Evolutionary conservation across 257 asterid genomes (phyloP), one percentile per base, ranked within the genome.

Genomic region (Fraxinus anomala): DNA sequence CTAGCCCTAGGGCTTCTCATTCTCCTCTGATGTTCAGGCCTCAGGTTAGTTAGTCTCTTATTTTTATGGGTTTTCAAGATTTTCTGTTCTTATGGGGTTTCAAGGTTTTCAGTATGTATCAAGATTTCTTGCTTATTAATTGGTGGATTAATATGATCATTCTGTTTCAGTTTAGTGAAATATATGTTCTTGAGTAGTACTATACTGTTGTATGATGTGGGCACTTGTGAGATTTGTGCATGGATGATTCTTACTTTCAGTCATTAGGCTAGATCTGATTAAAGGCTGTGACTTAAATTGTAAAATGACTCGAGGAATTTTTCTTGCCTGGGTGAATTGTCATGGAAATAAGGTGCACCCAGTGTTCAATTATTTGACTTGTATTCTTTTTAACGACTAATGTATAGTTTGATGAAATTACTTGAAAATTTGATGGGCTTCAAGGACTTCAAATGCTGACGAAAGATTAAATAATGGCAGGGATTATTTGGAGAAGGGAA

Each of bases 1-100:
- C 97, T 19, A 92, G 98, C 82, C 98, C 97, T 72, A 90, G 97
- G 87, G 94, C 92, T 82, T 88, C 97, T 76, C 96, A 85, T 30
- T 89, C 97, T 3, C 98, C 98, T 70, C 51, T 94, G 85, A 91
- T 92, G 91, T 94, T 92, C 78, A 84, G 91, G 83, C 97, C 98
- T 68, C 97, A 94, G 97, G 98, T 89, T 34, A n/a, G 79, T 79
- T 73, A n/a, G 68, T 26, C 28, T 59, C 70, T 77, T 73, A 68
- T 69, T 56, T 67, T 28, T 23, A n/a, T 63, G 33, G 1, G 9
- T 21, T 68, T 4, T 21, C 59, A 23, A 1, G 9, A 11, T 72
- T 80, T 76, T 77, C 54, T 28, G 42, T 39, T 59, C 40, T 36
- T 36, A 36, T 36, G 10, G 40, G 9, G 40, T 36, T 36, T 36